phyloP scores from a whole-genome alignment of 495 filamentous ascomycete genomes.

The Podospora appendiculata region DNA sequence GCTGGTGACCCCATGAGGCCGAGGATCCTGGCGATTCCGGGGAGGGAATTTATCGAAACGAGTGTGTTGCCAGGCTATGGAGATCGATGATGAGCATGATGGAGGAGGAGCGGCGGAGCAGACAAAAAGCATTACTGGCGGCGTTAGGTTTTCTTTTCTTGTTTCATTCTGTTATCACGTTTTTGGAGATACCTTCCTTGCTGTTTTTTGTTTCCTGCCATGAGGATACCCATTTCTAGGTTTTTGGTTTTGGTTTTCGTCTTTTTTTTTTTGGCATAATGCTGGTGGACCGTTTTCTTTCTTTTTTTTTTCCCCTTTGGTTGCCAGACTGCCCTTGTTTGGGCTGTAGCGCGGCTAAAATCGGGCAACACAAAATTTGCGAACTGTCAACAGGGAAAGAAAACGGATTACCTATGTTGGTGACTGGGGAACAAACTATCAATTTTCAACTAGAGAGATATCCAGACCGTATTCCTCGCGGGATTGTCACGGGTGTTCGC shows the following conservation, averaged over 20 bases:
- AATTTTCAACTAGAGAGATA: too few species aligned
- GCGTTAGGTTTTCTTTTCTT: neutral
- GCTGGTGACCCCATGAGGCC: slow-evolving; percentile 25
- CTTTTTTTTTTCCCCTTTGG: neutral
- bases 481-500: too few species aligned
- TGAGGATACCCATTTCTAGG: neutral
- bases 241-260: neutral
- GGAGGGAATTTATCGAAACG: slow-evolving; percentile 2
- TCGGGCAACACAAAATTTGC: slow-evolving; percentile 25
- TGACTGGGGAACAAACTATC: too few species aligned
- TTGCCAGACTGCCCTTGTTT: neutral
- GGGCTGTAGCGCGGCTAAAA: neutral
- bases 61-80: slow-evolving; percentile 34
- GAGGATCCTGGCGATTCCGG: slow-evolving; percentile 23
- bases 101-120: neutral
- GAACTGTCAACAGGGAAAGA: too few species aligned
- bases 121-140: neutral
- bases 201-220: too few species aligned
- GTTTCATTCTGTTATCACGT: too few species aligned
- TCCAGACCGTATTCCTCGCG: too few species aligned
- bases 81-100: slow-evolving; percentile 40
- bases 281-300: neutral
- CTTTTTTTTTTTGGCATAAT: neutral
- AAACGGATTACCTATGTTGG: too few species aligned
- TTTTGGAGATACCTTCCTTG: too few species aligned